Conservation (phyloP, 495 filamentous ascomycete genomes). For the Baudoinia panamericana region DNA sequence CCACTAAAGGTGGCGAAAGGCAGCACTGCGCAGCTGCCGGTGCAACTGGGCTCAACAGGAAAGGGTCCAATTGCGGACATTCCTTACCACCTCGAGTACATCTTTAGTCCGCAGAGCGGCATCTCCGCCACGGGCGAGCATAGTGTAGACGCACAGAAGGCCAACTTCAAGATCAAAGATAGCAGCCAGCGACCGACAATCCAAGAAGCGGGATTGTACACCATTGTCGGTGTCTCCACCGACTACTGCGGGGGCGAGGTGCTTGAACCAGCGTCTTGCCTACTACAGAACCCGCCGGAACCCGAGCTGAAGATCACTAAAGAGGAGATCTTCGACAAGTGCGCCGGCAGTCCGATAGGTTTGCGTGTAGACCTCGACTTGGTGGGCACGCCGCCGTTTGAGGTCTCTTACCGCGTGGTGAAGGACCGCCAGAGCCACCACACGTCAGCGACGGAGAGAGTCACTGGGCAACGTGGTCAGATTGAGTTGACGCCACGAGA, state of each 20-base stretch:
- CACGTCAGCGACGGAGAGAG: constrained; percentile 35
- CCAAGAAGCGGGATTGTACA: constrained; percentile 71
- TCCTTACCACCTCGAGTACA: constrained; percentile 48
- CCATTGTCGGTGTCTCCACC: constrained; percentile 60
- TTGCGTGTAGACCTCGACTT: constrained; percentile 76
- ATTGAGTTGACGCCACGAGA: constrained; percentile 67
- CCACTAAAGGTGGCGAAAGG: constrained; percentile 76
- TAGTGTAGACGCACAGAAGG: constrained; percentile 38
- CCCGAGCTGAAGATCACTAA: constrained; percentile 58
- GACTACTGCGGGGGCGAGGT: constrained; percentile 76
- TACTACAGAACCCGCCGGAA: constrained; percentile 80
- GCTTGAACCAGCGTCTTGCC: constrained; percentile 78
- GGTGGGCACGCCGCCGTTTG: constrained; percentile 80
- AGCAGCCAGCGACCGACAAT: constrained; percentile 42
- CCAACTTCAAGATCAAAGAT: constrained; percentile 40
- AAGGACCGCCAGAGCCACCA: constrained; percentile 43
- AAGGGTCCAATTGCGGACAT: constrained; percentile 39
- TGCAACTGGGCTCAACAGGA: constrained; percentile 53
- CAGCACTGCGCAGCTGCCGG: constrained; percentile 50
- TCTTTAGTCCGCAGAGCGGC: constrained; percentile 55
- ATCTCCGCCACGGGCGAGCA: constrained; percentile 52
- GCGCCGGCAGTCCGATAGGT: constrained; percentile 83
- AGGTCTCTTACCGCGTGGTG: constrained; percentile 56
- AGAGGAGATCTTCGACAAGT: constrained; percentile 82
- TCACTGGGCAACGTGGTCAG: constrained; percentile 60